Evolutionary conservation across 192 early-diverging fungal genomes (phyloP), one percentile per base, ranked within the genome.

Genomic region (Coemansia sp.): DNA sequence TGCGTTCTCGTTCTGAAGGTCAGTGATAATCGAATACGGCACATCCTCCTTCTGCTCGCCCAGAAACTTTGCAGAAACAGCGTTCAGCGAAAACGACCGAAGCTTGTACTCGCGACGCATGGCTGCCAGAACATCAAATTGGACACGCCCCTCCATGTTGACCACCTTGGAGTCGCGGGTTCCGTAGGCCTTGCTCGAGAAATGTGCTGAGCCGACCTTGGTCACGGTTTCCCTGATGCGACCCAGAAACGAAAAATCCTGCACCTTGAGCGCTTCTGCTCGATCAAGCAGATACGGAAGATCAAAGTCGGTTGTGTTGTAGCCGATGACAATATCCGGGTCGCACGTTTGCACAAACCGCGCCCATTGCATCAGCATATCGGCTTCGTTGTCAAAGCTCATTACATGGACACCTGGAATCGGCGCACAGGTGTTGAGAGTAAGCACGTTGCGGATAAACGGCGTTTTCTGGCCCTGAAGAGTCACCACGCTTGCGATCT

Each of bases 21-120:
- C 97, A 1, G 93, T 92, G 84, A 99, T 99, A 45, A 99, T 97
- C 5, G 96, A 97, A 68, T 99, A 92, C 65, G 96, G 96, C 5
- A 99, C 97, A 66, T 99, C 97, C 73, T 99, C 97, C 73, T 99
- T 99, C 85, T 99, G 97, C 76, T 98, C 96, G 25, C 89, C 91
- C 31, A 99, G 76, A 57, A 97, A 99, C 62, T 97, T 92, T 20
- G 94, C 92, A 72, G 90, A 96, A 4, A 99, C 97, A 31, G 97
- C 90, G 70, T 99, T 99, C 20, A 99, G 85, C 5, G 96, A 92
- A 67, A 96, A 98, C 3, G 95, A 95, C 54, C 97, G 87, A 59
- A 99, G 82, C 75, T 97, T 98, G 79, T 98, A 89, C 60, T 98
- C 97, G 38, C 96, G 83, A 61, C 96, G 95, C 87, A 99, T 96